Conservation (phyloP, 208 protist genomes). For the Trypanosoma brucei region DNA sequence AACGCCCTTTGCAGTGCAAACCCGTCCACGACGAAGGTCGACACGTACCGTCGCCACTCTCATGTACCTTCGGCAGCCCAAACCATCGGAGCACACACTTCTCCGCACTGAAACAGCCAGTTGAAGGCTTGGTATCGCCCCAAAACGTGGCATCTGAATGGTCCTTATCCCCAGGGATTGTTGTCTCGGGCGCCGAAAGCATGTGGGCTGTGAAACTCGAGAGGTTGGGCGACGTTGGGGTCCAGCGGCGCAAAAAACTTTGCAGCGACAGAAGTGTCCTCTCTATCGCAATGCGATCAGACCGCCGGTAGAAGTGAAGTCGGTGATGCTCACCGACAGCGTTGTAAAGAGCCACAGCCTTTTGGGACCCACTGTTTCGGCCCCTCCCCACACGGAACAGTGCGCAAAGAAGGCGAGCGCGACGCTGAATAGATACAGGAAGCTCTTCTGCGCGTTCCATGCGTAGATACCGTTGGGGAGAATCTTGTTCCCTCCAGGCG, state of each 20-base stretch:
- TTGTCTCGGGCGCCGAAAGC: constrained; percentile 12
- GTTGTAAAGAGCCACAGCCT: constrained; percentile 38
- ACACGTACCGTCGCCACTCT: too few species aligned
- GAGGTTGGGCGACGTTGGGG: constrained; percentile 35
- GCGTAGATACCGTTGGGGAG: background rate
- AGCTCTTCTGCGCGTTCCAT: constrained; percentile 18
- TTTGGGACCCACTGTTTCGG: background rate
- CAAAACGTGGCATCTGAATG: constrained; percentile 35
- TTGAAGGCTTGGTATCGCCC: constrained; percentile 21
- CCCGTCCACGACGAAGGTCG: constrained; percentile 36
- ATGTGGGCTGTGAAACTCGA: constrained; percentile 24
- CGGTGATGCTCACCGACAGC: constrained; percentile 56
- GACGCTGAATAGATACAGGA: constrained; percentile 46
- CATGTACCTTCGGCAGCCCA: background rate
- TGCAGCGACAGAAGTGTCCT: constrained; percentile 32
- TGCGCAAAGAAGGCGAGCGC: constrained; percentile 51
- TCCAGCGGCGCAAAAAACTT: constrained; percentile 44
- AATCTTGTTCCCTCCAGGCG: constrained; percentile 23
- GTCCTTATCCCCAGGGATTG: constrained; percentile 27
- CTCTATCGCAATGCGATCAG: constrained; percentile 64
- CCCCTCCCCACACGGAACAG: constrained; percentile 35
- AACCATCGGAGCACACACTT: constrained; percentile 40
- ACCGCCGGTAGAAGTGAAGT: constrained; percentile 48
- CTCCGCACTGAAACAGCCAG: constrained; percentile 34
- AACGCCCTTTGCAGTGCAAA: constrained; percentile 72